Conservation (phyloP, 495 filamentous ascomycete species). For the Talaromyces wortmannii region DNA sequence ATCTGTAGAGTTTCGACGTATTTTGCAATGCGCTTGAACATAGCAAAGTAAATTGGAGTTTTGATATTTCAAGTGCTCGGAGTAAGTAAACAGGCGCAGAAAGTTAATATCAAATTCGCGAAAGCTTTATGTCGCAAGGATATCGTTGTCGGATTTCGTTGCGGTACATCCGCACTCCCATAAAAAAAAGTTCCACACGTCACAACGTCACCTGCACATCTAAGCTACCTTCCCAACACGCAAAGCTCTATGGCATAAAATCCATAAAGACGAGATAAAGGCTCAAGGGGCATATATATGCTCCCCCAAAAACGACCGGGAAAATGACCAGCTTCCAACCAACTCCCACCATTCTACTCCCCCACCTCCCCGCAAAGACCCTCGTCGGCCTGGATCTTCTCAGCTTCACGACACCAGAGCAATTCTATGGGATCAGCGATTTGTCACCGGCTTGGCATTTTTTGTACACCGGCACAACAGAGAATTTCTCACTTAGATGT, state of each 20-base stretch:
- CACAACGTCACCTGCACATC: neutral
- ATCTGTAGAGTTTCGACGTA: neutral
- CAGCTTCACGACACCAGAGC: slow-evolving; percentile 44
- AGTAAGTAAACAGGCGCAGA: no score
- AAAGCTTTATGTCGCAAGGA: no score
- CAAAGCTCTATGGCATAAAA: neutral
- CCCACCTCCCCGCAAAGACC: slow-evolving; percentile 39
- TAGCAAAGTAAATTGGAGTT: neutral
- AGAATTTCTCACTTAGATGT: slow-evolving; percentile 49
- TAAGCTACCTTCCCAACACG: neutral
- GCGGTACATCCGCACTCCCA: neutral
- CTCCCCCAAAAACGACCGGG: neutral
- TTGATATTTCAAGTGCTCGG: neutral
- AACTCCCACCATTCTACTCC: slow-evolving; percentile 40
- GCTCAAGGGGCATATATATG: neutral
- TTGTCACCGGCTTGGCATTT: slow-evolving; percentile 55
- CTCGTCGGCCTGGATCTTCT: slow-evolving; percentile 47
- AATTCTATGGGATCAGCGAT: slow-evolving; percentile 55
- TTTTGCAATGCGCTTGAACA: neutral
- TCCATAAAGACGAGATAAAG: neutral
- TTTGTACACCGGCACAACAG: slow-evolving; percentile 50
- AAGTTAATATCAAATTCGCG: no score
- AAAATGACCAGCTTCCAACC: slow-evolving; percentile 20
- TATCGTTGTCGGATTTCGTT: no score
- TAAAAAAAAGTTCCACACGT: neutral